These are phyloP conservation scores for Bauhinia variegata DNA, from an alignment of 306 rosid genomes.

Conservation along the genomic window DNA sequence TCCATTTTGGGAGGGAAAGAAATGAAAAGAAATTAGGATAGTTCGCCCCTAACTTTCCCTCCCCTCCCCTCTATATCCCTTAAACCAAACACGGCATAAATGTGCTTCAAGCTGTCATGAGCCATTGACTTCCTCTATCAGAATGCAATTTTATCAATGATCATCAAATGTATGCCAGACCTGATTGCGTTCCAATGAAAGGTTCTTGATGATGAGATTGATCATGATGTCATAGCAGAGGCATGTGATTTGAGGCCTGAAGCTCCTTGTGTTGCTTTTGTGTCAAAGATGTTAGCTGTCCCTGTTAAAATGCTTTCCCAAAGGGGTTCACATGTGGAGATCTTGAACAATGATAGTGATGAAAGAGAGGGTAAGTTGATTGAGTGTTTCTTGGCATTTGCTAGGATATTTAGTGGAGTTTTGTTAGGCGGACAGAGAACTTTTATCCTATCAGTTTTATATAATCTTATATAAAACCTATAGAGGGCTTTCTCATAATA, in stretches of 20 bases:
- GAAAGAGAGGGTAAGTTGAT: constrained; percentile 74
- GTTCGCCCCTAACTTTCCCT: no score
- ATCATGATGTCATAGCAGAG: constrained; percentile 43
- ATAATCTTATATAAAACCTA: no score
- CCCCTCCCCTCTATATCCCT: no score
- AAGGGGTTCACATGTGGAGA: constrained; percentile 43
- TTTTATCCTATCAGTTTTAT: constrained; percentile 85
- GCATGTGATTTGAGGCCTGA: constrained; percentile 68
- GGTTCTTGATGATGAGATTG: constrained; percentile 36
- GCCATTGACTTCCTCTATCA: constrained; percentile 85
- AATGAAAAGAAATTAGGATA: no score
- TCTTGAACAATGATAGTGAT: constrained; percentile 40
- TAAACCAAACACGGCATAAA: no score
- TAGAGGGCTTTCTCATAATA: no score
- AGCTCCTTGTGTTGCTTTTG: constrained; percentile 83
- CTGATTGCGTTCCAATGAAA: constrained; percentile 63
- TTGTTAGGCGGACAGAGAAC: constrained; percentile 65
- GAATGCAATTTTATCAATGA: constrained; percentile 74
- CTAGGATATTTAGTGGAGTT: constrained; percentile 87
- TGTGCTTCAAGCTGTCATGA: constrained; percentile 80
- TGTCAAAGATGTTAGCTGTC: constrained; percentile 90
- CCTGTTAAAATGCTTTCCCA: constrained; percentile 72
- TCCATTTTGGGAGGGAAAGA: no score
- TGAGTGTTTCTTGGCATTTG: constrained; percentile 92
- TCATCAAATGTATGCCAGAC: constrained; percentile 69